A percentile compares a stretch with the other conserved stretches of the same genome.
These are phyloP conservation scores for Bauhinia variegata DNA, from an alignment of 306 rosid species.

Conservation along the genomic window DNA sequence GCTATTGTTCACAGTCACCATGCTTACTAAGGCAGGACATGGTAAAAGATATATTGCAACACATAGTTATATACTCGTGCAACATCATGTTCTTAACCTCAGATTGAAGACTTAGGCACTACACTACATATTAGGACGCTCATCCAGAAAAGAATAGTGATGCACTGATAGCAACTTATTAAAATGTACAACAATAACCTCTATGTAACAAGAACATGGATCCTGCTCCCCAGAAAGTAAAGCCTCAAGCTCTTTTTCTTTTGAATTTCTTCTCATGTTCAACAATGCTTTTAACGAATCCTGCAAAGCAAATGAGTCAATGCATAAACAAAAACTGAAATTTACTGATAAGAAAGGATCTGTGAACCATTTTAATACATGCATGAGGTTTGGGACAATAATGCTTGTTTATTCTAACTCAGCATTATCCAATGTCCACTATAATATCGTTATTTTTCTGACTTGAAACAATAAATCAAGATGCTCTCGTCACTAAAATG, in stretches of 20 bases:
- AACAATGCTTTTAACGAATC: conserved; percentile 72
- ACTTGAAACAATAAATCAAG: neutral
- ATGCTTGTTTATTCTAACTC: conserved; percentile 3
- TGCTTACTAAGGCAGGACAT: neutral
- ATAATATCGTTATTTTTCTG: conserved; percentile 2
- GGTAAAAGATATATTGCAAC: conserved; percentile 4
- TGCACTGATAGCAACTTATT: conserved; percentile 6
- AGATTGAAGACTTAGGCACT: neutral
- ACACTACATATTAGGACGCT: neutral
- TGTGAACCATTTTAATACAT: neutral
- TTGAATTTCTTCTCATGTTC: conserved; percentile 71
- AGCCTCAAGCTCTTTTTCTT: conserved; percentile 92
- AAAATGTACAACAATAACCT: conserved; percentile 55
- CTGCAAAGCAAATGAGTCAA: conserved; percentile 54
- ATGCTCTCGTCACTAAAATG: neutral
- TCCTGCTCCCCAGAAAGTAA: conserved; percentile 86
- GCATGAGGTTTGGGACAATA: neutral
- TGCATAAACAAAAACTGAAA: conserved; percentile 32
- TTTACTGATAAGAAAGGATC: conserved; percentile 13
- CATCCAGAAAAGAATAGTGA: conserved; percentile 15
- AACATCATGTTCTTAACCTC: conserved; percentile 20
- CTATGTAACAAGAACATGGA: conserved; percentile 84
- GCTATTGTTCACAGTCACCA: conserved; percentile 3
- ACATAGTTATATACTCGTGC: conserved; percentile 2
- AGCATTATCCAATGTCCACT: conserved; percentile 1